Percentiles rank a stretch among this genome's conserved stretches.
Conservation (phyloP, 805 yeast species). For the Saccharomycopsis schoenii region DNA sequence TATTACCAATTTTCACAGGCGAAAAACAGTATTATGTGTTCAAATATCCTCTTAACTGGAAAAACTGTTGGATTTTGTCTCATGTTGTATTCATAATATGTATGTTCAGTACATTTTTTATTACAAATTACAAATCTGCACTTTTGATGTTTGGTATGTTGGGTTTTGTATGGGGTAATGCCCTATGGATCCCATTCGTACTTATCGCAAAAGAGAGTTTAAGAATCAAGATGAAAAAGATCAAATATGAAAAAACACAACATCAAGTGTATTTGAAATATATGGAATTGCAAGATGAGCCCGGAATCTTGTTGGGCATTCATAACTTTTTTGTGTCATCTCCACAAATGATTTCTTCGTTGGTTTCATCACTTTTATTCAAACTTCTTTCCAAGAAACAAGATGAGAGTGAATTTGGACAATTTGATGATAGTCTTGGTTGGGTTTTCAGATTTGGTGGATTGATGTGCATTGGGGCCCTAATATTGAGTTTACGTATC, state of each 20-base stretch:
- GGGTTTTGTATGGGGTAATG: constrained; percentile 58
- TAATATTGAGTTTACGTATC: constrained; percentile 32
- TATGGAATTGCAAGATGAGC: constrained; percentile 39
- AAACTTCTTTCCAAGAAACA: constrained; percentile 26
- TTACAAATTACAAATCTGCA: constrained; percentile 33
- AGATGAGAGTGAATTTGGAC: constrained; percentile 18
- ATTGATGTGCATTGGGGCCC: constrained; percentile 37
- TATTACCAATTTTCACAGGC: constrained; percentile 35
- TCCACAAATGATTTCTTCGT: constrained; percentile 46
- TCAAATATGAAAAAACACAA: constrained; percentile 3
- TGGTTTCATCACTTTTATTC: constrained; percentile 39
- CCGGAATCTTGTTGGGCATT: constrained; percentile 47
- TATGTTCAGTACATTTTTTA: constrained; percentile 38
- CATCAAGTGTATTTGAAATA: constrained; percentile 22
- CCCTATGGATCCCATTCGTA: constrained; percentile 60
- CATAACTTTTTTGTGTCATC: constrained; percentile 50
- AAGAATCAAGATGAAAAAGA: constrained; percentile 38
- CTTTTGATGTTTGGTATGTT: constrained; percentile 39
- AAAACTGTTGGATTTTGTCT: constrained; percentile 39
- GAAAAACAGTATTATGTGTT: constrained; percentile 12
- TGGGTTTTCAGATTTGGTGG: constrained; percentile 56
- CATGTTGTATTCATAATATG: constrained; percentile 41
- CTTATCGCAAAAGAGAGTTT: constrained; percentile 49
- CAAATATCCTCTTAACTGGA: constrained; percentile 25
- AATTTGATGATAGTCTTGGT: constrained; percentile 35